Evolutionary conservation across 164 flowering plant species (phyloP).

Genomic region (Berberis thunbergii): DNA sequence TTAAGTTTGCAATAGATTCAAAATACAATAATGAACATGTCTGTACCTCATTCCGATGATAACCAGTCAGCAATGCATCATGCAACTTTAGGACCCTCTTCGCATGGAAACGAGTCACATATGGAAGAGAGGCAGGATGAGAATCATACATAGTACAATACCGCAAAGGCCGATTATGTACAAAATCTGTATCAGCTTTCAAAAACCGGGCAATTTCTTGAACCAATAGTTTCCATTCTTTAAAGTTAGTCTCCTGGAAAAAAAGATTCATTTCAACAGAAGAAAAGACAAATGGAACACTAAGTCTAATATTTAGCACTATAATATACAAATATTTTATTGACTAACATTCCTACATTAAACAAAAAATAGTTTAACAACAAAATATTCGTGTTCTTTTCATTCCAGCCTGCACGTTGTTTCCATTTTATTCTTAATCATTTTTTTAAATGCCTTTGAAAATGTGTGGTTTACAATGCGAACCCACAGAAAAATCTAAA

Average conservation of each 20-base stretch:
- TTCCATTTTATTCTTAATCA: too few species aligned
- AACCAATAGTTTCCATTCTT: constrained; percentile 84
- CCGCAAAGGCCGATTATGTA: constrained; percentile 59
- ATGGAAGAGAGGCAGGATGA: constrained; percentile 53
- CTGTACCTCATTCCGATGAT: constrained; percentile 83
- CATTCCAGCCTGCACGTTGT: too few species aligned
- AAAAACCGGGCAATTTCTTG: constrained; percentile 80
- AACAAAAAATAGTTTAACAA: too few species aligned
- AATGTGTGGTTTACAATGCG: too few species aligned
- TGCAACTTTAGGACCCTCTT: constrained; percentile 63
- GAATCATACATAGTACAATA: constrained; percentile 56
- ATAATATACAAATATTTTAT: too few species aligned
- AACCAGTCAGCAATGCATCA: constrained; percentile 82
- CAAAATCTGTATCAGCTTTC: constrained; percentile 42
- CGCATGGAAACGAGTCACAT: constrained; percentile 77
- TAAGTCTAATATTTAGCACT: too few species aligned
- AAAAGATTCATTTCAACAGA: constrained; percentile 4
- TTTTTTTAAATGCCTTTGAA: too few species aligned
- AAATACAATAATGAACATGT: neutral
- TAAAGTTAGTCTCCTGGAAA: constrained; percentile 74
- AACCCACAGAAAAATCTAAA: too few species aligned
- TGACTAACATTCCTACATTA: too few species aligned
- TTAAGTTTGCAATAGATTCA: neutral
- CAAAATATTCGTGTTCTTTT: too few species aligned
- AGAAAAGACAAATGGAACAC: neutral